Evolutionary conservation across 352 stramenopile species (phyloP).

Genomic region (Pythium rishiriense): DNA sequence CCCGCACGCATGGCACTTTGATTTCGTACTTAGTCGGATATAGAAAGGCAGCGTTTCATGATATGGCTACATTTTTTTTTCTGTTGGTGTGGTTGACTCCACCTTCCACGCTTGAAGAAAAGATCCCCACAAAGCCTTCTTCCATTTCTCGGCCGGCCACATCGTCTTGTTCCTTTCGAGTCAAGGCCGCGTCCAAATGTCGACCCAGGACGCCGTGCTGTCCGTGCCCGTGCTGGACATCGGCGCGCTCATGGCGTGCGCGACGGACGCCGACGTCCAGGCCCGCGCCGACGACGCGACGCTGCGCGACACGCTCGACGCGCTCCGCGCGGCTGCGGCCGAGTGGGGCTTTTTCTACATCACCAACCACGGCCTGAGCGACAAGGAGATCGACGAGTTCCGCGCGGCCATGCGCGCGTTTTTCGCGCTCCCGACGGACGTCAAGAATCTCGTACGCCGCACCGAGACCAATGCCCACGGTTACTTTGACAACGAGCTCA

Average conservation of each 20-base stretch:
- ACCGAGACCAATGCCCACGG: constrained; percentile 80
- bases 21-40: background rate
- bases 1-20: too few species aligned
- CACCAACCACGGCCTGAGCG: constrained; percentile 69
- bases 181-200: too few species aligned
- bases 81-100: background rate
- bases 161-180: too few species aligned
- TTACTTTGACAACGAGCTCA: constrained; percentile 94
- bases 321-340: constrained; percentile 49
- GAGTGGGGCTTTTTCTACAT: constrained; percentile 95
- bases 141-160: too few species aligned
- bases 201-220: background rate
- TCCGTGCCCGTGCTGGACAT: background rate
- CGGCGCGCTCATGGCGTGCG: background rate
- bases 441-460: constrained; percentile 62
- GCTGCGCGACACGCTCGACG: constrained; percentile 38
- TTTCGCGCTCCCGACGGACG: constrained; percentile 71
- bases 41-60: background rate
- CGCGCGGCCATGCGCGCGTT: constrained; percentile 62
- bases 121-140: background rate
- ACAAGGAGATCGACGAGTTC: constrained; percentile 64
- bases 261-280: background rate
- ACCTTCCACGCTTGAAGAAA: background rate
- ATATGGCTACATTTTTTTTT: background rate
- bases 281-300: background rate